These are phyloP conservation scores for Pseudogymnoascus sp. DNA, from an alignment of 2,329 filamentous ascomycete genomes.

Conservation along the genomic window DNA sequence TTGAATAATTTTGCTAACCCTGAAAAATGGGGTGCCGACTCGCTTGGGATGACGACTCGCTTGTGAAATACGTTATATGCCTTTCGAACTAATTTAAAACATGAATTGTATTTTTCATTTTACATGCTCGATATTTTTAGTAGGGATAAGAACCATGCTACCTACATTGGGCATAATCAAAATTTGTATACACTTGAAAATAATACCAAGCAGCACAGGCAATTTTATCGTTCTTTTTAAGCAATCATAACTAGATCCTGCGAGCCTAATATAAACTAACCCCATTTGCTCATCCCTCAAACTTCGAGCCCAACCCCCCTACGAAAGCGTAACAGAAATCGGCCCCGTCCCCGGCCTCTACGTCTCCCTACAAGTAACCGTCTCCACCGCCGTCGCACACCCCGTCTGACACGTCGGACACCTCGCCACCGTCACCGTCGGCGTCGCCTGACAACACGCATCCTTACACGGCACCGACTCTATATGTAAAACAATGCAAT, in stretches of 20 bases:
- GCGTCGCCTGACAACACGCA: constrained; percentile 32
- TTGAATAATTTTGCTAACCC: no score
- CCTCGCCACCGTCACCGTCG: constrained; percentile 20
- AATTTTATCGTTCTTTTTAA: not conserved
- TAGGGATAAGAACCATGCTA: no score
- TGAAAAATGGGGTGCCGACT: no score
- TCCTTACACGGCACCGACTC: constrained; percentile 32
- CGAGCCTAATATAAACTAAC: not conserved
- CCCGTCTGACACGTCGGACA: constrained; percentile 23
- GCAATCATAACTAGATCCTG: not conserved
- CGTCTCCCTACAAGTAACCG: constrained; percentile 9
- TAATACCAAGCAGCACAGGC: not conserved
- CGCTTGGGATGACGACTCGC: no score
- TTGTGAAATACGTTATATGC: no score
- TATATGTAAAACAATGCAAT: constrained; percentile 16
- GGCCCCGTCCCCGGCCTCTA: not conserved
- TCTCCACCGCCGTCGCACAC: constrained; percentile 22
- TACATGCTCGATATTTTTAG: no score
- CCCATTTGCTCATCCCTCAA: not conserved
- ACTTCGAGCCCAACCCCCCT: not conserved
- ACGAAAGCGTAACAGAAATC: not conserved
- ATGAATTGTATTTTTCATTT: no score
- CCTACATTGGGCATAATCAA: no score
- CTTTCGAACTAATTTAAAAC: no score
- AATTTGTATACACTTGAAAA: not conserved